Percentiles rank a stretch among this genome's conserved stretches.
These are phyloP conservation scores for Vigna nakashimae DNA, from an alignment of 306 rosid species.

Conservation along the genomic window DNA sequence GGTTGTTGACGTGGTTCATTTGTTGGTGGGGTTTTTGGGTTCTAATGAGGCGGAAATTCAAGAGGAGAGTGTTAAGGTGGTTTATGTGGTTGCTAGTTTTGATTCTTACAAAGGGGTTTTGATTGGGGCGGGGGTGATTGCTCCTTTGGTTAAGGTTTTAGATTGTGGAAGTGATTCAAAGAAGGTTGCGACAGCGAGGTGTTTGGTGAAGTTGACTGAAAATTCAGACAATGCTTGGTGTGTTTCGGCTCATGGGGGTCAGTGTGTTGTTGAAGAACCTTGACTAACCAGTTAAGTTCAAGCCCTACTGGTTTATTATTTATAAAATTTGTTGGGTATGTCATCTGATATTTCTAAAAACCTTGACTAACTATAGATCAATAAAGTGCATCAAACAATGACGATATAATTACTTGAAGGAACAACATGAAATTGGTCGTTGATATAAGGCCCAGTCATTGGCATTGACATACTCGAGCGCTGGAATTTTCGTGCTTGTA, in stretches of 20 bases:
- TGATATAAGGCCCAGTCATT: not conserved
- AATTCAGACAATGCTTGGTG: constrained; percentile 92
- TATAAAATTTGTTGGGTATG: not conserved
- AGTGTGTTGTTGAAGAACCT: constrained; percentile 64
- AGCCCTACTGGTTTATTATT: not conserved
- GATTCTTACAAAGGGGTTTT: constrained; percentile 49
- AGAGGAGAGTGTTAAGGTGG: constrained; percentile 64
- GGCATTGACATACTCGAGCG: constrained; percentile 17
- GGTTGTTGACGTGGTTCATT: constrained; percentile 64
- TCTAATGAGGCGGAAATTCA: constrained; percentile 67
- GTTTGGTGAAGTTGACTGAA: constrained; percentile 78
- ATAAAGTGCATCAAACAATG: constrained; percentile 10
- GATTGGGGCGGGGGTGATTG: constrained; percentile 67
- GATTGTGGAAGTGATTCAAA: constrained; percentile 69
- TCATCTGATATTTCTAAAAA: constrained; percentile 14
- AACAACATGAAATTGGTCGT: constrained; percentile 5
- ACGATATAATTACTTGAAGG: constrained; percentile 1
- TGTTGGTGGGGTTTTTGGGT: constrained; percentile 64
- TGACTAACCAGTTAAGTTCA: not conserved
- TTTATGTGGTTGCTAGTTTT: constrained; percentile 67
- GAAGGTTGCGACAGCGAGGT: constrained; percentile 63
- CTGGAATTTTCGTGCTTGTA: constrained; percentile 4
- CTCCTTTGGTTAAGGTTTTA: constrained; percentile 72
- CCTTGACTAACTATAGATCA: constrained; percentile 21
- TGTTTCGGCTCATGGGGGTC: constrained; percentile 90